Conservation (phyloP, 352 stramenopile genomes). For the Phytophthora ramorum region DNA sequence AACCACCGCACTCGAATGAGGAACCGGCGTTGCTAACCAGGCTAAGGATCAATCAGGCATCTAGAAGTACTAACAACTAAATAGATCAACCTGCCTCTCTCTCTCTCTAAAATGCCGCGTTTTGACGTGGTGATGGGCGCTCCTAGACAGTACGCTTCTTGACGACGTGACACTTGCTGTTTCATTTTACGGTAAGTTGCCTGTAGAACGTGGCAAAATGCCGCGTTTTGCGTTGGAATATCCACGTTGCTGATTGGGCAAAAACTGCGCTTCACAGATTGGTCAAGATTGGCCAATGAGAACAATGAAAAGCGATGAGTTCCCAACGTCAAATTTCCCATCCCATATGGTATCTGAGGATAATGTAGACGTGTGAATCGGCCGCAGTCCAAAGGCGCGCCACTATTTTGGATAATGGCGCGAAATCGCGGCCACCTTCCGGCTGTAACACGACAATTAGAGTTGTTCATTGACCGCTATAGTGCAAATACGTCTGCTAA, state of each 20-base stretch:
- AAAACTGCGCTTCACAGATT: constrained; percentile 4
- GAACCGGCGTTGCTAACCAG: too few species aligned
- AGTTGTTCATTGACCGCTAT: too few species aligned
- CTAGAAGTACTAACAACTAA: too few species aligned
- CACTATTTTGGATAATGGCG: too few species aligned
- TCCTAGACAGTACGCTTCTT: background rate
- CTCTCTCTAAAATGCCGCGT: constrained; percentile 14
- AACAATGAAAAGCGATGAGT: background rate
- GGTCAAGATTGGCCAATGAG: constrained; percentile 1
- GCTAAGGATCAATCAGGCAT: too few species aligned
- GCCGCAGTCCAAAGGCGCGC: too few species aligned
- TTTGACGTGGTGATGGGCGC: constrained; percentile 6
- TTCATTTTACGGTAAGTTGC: constrained; percentile 4
- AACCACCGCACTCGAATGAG: too few species aligned
- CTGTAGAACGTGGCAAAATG: constrained; percentile 2
- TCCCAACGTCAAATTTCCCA: background rate
- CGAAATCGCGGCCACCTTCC: too few species aligned
- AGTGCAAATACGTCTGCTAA: too few species aligned
- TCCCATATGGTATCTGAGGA: background rate
- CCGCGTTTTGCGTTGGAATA: background rate
- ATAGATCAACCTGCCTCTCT: too few species aligned
- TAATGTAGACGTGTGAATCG: background rate
- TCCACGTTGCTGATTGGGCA: constrained; percentile 5
- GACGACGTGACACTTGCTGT: background rate
- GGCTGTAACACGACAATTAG: too few species aligned